phyloP scores from a whole-genome alignment of 192 early-diverging fungal genomes.

The Gryganskiella cystojenkinii region DNA sequence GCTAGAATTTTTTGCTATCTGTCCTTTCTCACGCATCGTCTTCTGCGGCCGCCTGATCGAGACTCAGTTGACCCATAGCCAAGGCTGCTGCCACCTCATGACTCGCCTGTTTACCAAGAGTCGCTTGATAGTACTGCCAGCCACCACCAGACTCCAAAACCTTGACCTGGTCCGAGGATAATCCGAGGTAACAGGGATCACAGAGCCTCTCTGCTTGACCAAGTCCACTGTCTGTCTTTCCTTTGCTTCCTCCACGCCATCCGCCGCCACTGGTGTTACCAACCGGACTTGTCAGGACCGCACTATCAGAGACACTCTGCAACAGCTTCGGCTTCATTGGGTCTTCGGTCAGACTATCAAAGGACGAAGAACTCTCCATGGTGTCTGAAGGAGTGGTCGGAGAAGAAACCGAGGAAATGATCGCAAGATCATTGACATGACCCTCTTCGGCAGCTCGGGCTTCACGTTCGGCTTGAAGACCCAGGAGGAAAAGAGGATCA shows the following conservation, averaged over 20 bases:
- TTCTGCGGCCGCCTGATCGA: background rate
- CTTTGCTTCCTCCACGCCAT: slow-evolving; percentile 28
- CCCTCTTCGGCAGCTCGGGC: slow-evolving; percentile 7
- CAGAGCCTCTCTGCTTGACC: slow-evolving; percentile 38
- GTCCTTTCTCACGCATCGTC: too few relatives aligned
- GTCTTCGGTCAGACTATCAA: background rate
- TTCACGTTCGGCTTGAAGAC: slow-evolving; percentile 38
- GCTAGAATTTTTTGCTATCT: too few relatives aligned
- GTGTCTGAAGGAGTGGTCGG: background rate
- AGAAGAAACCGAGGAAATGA: background rate
- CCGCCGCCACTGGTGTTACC: slow-evolving; percentile 12
- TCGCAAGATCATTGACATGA: background rate
- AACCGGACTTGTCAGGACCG: background rate
- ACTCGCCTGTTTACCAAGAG: slow-evolving; percentile 24
- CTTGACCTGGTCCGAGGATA: slow-evolving; percentile 39
- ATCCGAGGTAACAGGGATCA: slow-evolving; percentile 49
- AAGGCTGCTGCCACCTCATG: slow-evolving; percentile 34
- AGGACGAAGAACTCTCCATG: too few relatives aligned
- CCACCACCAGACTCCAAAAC: slow-evolving; percentile 44
- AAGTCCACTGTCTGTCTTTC: slow-evolving; percentile 45
- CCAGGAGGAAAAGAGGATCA: slow-evolving; percentile 42
- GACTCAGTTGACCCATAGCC: slow-evolving; percentile 1
- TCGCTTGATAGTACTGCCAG: slow-evolving; percentile 52
- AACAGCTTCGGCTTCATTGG: slow-evolving; percentile 4
- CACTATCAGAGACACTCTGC: slow-evolving; percentile 23